These are phyloP conservation scores for Sclerotinia trifoliorum DNA, from an alignment of 2,329 filamentous ascomycete species.

Conservation along the genomic window DNA sequence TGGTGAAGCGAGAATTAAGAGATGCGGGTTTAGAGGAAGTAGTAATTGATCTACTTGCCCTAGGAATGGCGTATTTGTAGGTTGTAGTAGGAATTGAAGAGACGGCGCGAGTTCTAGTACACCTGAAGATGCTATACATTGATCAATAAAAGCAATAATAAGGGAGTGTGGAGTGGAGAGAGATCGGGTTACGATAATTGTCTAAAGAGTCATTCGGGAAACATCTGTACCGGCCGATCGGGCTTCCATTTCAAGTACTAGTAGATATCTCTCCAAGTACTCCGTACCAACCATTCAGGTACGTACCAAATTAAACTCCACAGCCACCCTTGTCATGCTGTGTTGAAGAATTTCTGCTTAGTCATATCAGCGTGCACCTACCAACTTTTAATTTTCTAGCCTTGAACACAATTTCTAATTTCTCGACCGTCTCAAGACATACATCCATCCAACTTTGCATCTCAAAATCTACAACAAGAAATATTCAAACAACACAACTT, in stretches of 20 bases:
- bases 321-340: background rate
- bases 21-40: background rate
- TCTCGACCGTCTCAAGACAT: conserved; percentile 5
- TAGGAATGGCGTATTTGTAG: background rate
- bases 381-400: conserved; percentile 2
- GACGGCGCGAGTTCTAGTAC: conserved; percentile 6
- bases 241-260: background rate
- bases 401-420: conserved; percentile 21
- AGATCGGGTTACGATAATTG: background rate
- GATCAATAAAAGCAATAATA: background rate
- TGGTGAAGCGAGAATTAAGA: background rate
- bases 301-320: background rate
- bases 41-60: conserved; percentile 15
- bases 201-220: conserved; percentile 13
- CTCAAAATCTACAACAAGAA: background rate
- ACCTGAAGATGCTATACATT: conserved; percentile 16
- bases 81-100: background rate
- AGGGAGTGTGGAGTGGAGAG: background rate
- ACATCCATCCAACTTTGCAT: background rate
- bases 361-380: background rate
- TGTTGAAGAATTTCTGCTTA: background rate
- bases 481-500: conserved; percentile 13
- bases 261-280: too few relatives aligned
- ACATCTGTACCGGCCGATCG: background rate
- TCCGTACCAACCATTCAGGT: background rate